Percentiles rank a stretch among this genome's conserved stretches.
These are phyloP conservation scores for Hemileia vastatrix DNA, from an alignment of 1,284 basidiomycete species.

Conservation along the genomic window DNA sequence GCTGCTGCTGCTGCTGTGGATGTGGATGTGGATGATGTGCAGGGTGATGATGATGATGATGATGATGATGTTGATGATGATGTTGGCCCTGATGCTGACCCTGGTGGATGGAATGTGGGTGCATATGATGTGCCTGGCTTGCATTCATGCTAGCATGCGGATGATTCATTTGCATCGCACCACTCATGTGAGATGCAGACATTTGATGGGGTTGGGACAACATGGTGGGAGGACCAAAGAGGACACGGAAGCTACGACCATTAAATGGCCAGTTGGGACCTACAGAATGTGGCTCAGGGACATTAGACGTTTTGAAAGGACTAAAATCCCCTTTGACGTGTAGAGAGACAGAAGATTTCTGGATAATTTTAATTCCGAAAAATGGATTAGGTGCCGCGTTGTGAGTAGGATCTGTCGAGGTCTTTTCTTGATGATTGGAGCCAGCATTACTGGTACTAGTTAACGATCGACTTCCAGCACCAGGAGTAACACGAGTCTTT, in stretches of 20 bases:
- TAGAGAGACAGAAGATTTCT: slow-evolving; percentile 13
- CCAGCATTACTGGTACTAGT: too few species aligned
- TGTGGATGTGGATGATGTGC: neutral
- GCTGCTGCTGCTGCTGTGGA: too few species aligned
- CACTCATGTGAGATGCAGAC: neutral
- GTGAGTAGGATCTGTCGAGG: neutral
- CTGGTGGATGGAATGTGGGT: neutral
- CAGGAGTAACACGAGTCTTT: too few species aligned
- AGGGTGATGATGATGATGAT: slow-evolving; percentile 10
- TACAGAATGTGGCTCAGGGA: slow-evolving; percentile 16
- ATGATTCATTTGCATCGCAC: neutral
- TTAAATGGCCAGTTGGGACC: slow-evolving; percentile 15
- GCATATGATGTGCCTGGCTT: slow-evolving; percentile 4
- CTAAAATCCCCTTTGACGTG: slow-evolving; percentile 23
- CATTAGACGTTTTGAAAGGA: slow-evolving; percentile 13
- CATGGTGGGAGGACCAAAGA: slow-evolving; percentile 14
- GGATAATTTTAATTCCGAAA: slow-evolving; percentile 13
- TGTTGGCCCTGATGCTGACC: slow-evolving; percentile 2
- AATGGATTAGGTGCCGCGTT: slow-evolving; percentile 10
- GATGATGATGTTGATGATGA: slow-evolving; percentile 5
- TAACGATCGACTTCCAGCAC: too few species aligned
- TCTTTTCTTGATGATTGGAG: too few species aligned
- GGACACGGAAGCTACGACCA: slow-evolving; percentile 12
- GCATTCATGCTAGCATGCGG: neutral
- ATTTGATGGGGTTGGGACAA: neutral